These are phyloP conservation scores for Paramecium tetraurelia DNA, from an alignment of 73 alveolate species.

Conservation along the genomic window DNA sequence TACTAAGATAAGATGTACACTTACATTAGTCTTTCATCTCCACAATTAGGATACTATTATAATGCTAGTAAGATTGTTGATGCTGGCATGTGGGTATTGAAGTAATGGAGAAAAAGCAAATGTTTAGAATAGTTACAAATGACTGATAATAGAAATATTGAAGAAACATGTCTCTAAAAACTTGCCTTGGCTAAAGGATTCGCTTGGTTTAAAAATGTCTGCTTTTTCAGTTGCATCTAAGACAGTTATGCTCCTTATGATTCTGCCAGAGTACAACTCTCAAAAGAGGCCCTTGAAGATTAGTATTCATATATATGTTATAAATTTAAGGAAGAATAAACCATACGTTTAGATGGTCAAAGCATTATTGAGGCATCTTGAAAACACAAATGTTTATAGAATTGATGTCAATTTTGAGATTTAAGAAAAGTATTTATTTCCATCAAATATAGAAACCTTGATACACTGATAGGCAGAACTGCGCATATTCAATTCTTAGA, in stretches of 20 bases:
- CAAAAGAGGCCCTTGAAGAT: constrained; percentile 79
- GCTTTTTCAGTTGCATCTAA: constrained; percentile 86
- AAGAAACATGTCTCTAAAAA: constrained; percentile 90
- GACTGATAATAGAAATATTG: constrained; percentile 86
- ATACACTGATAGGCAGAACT: constrained; percentile 96
- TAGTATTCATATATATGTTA: constrained; percentile 19
- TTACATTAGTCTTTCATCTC: constrained; percentile 90
- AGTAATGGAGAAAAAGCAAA: constrained; percentile 86
- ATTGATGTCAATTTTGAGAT: constrained; percentile 93
- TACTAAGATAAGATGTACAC: constrained; percentile 86
- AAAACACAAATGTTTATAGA: constrained; percentile 79
- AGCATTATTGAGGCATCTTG: constrained; percentile 76
- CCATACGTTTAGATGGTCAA: constrained; percentile 91
- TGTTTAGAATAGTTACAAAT: constrained; percentile 86
- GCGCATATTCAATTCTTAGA: constrained; percentile 98
- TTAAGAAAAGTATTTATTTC: constrained; percentile 71
- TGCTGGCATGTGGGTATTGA: constrained; percentile 98
- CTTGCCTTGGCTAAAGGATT: constrained; percentile 79
- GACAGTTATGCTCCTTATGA: constrained; percentile 99
- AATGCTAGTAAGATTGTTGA: constrained; percentile 88
- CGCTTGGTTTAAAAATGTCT: constrained; percentile 91
- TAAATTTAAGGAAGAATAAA: constrained; percentile 77
- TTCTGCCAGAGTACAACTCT: constrained; percentile 90
- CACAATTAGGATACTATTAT: constrained; percentile 94
- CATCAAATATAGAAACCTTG: constrained; percentile 70